Evolutionary conservation across 1,284 basidiomycete species (phyloP).

Genomic region (Austroboletus niveus): DNA sequence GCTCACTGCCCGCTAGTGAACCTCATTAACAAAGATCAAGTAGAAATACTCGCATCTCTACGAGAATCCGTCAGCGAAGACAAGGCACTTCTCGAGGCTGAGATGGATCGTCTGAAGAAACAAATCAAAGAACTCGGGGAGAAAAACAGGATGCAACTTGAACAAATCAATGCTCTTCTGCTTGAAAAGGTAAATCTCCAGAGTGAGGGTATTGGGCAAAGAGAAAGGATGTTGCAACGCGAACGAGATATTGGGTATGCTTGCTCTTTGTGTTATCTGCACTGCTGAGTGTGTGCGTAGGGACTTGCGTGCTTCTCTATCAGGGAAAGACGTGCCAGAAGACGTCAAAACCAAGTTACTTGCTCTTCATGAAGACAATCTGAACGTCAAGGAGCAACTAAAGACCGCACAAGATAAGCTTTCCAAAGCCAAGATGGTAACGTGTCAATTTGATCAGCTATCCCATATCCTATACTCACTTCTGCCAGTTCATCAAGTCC

Average conservation of each 20-base stretch:
- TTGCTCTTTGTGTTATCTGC: background rate
- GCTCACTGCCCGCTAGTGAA: constrained; percentile 50
- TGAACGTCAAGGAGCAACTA: constrained; percentile 67
- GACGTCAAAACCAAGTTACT: constrained; percentile 79
- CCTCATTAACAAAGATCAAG: constrained; percentile 81
- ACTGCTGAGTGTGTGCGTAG: constrained; percentile 36
- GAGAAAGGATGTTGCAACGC: constrained; percentile 80
- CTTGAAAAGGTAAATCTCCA: constrained; percentile 92
- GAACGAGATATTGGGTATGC: constrained; percentile 77
- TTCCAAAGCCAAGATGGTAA: constrained; percentile 74
- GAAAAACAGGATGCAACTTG: constrained; percentile 88
- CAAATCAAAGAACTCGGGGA: constrained; percentile 75
- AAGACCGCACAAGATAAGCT: constrained; percentile 79
- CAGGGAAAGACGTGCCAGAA: constrained; percentile 75
- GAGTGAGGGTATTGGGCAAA: constrained; percentile 80
- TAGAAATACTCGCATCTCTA: constrained; percentile 78
- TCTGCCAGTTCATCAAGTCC: constrained; percentile 79
- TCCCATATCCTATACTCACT: constrained; percentile 3
- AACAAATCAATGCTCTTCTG: constrained; percentile 84
- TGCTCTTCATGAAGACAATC: constrained; percentile 74
- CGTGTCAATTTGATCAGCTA: constrained; percentile 9
- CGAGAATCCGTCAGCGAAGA: constrained; percentile 89
- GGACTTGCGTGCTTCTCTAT: constrained; percentile 70
- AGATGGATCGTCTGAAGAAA: constrained; percentile 62
- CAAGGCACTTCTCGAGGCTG: constrained; percentile 71